Conservation (phyloP, 805 yeast genomes). For the Blastobotrys attinorum region DNA sequence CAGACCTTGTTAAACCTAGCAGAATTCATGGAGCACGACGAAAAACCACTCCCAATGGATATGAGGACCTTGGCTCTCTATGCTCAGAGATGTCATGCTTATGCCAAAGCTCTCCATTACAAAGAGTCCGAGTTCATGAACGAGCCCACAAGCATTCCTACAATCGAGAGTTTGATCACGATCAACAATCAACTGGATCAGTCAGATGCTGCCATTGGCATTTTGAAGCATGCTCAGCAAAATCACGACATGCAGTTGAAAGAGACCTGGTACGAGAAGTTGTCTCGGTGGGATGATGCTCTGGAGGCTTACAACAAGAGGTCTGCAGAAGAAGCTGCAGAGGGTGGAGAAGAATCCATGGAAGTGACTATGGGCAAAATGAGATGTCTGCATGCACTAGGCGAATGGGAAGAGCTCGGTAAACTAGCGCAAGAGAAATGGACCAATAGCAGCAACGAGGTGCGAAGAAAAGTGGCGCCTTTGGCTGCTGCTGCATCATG, state of each 20-base stretch:
- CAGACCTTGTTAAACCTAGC: conserved; percentile 84
- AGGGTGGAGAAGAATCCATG: conserved; percentile 38
- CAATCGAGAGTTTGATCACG: conserved; percentile 84
- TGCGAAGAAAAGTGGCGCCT: conserved; percentile 82
- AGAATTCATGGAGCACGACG: conserved; percentile 97
- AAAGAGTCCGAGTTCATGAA: conserved; percentile 91
- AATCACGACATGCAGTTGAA: conserved; percentile 72
- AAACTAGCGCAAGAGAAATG: conserved; percentile 82
- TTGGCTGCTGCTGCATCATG: conserved; percentile 98
- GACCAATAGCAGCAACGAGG: conserved; percentile 64
- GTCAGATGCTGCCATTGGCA: conserved; percentile 96
- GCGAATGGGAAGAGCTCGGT: conserved; percentile 93
- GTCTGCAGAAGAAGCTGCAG: conserved; percentile 30
- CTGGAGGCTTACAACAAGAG: conserved; percentile 72
- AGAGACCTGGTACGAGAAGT: conserved; percentile 96
- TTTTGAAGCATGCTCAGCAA: conserved; percentile 61
- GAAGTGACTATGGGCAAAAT: conserved; percentile 95
- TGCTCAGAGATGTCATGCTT: conserved; percentile 94
- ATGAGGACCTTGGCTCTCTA: conserved; percentile 85
- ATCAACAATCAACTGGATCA: conserved; percentile 94
- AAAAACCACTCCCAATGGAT: conserved; percentile 84
- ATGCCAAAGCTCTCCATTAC: conserved; percentile 94
- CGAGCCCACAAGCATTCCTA: conserved; percentile 84
- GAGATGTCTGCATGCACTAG: conserved; percentile 97
- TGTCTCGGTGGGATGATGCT: conserved; percentile 98